phyloP scores from a whole-genome alignment of 2,329 filamentous ascomycete genomes.

The Dendryphion nanum region DNA sequence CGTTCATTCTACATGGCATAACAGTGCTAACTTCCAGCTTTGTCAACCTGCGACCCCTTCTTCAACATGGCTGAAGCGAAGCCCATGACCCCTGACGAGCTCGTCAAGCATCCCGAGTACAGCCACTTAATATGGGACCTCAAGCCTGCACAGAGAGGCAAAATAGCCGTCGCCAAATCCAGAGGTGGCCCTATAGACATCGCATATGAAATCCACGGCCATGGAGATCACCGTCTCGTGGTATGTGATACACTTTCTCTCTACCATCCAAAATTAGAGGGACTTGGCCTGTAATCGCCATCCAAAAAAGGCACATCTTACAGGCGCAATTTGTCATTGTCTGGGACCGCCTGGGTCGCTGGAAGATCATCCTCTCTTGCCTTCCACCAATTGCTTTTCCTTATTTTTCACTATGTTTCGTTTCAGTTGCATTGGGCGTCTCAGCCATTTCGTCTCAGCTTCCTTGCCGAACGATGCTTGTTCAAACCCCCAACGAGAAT shows the following conservation, averaged over 20 bases:
- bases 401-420: slow-evolving; percentile 27
- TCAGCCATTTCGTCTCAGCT: slow-evolving; percentile 32
- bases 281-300: background rate
- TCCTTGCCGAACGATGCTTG: slow-evolving; percentile 16
- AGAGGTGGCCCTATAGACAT: slow-evolving; percentile 76
- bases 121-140: slow-evolving; percentile 67
- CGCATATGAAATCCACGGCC: slow-evolving; percentile 76
- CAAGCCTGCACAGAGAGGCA: slow-evolving; percentile 62
- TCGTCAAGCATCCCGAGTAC: slow-evolving; percentile 65
- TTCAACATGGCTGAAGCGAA: slow-evolving; percentile 10
- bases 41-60: too few species aligned
- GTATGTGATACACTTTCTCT: slow-evolving; percentile 52
- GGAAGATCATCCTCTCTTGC: background rate
- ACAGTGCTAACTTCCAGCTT: too few species aligned
- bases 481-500: slow-evolving; percentile 16
- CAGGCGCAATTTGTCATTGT: slow-evolving; percentile 21
- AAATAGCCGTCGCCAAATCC: slow-evolving; percentile 62
- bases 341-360: too few species aligned
- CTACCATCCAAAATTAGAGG: slow-evolving; percentile 2
- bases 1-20: too few species aligned
- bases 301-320: slow-evolving; percentile 15
- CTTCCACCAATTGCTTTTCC: slow-evolving; percentile 11
- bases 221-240: slow-evolving; percentile 68
- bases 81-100: slow-evolving; percentile 55
- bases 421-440: slow-evolving; percentile 38